Evolutionary conservation across 208 protist genomes (phyloP), one percentile per base, ranked within the genome.

Genomic region (Wallacemonas collosoma): DNA sequence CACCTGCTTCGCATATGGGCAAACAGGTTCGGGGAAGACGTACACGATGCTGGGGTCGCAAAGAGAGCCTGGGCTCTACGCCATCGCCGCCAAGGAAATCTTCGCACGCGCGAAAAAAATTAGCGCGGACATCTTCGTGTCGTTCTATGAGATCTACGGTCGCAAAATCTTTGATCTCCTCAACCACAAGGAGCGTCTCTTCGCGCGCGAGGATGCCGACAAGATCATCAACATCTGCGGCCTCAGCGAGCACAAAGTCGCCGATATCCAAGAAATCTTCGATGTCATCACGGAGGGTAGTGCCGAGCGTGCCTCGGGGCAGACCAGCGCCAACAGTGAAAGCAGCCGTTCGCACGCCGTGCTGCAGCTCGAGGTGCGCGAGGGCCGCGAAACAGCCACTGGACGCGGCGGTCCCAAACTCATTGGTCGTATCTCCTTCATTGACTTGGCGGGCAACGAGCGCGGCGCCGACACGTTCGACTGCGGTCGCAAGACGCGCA

Each of bases 391-490:
- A 55, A 71, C 80, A 2, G 54, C 69, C 35, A 71, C 72, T 17
- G 70, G 72, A 3, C 81, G 80, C 40, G 58, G 77, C 12, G 83
- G 83, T 35, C 75, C 75, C 11, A 87, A 90, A 75, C 86, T 76
- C 7, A 83, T 97, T 68, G 98, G 98, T 39, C 96, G 98, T 75
- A 98, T 99, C 56, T 98, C 94, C 35, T 99, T 99, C 79, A 99
- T 99, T 79, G 99, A 99, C 80, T 81, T 99, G 11, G 99, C 99
- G 45, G 99, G 99, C 38, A 98, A 93, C 73, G 99, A 99, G 83
- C 87, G 98, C 47, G 97, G 93, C 38, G 93, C 95, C 9, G 98
- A 99, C 79, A 99, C 98, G 0, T 91, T 85, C 55, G 84, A 98
- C 75, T 95, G 85, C 68, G 95, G 99, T 74, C 85, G 95, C 50